These are phyloP conservation scores for Termitomyces sp. DNA, from an alignment of 768 basidiomycete genomes.

Conservation along the genomic window DNA sequence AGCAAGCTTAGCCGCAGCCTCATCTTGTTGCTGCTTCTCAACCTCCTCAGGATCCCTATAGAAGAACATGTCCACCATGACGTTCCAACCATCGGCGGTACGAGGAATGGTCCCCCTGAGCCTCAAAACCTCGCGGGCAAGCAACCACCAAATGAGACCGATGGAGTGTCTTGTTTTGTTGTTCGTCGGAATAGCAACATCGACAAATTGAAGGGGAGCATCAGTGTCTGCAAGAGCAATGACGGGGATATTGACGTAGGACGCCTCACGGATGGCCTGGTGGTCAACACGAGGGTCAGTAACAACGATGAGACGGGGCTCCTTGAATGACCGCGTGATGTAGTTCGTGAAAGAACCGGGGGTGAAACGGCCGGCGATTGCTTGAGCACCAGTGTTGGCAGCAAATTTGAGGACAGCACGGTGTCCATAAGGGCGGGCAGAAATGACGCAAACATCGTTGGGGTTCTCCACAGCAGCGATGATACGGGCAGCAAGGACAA, in stretches of 20 bases:
- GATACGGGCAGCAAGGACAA: slow-evolving; percentile 95
- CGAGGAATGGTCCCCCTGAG: slow-evolving; percentile 92
- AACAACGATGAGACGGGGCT: slow-evolving; percentile 96
- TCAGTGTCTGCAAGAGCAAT: slow-evolving; percentile 99
- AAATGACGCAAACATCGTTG: slow-evolving; percentile 96
- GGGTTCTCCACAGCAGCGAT: slow-evolving; percentile 99
- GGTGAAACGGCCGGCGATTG: slow-evolving; percentile 99
- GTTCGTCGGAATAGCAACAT: slow-evolving; percentile 98
- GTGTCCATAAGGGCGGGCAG: slow-evolving; percentile 97
- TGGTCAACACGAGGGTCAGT: slow-evolving; percentile 99
- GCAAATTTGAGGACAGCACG: slow-evolving; percentile 99
- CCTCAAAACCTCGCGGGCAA: slow-evolving; percentile 95
- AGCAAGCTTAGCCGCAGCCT: slow-evolving; percentile 80
- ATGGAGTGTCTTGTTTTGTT: slow-evolving; percentile 99
- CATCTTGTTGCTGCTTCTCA: slow-evolving; percentile 95
- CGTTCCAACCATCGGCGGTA: slow-evolving; percentile 90
- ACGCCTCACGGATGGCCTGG: slow-evolving; percentile 99
- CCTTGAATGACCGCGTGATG: slow-evolving; percentile 99
- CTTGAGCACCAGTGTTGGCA: slow-evolving; percentile 96
- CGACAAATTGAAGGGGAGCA: slow-evolving; percentile 95
- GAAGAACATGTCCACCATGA: slow-evolving; percentile 99
- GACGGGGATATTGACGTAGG: slow-evolving; percentile 99
- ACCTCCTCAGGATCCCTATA: slow-evolving; percentile 99
- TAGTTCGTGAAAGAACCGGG: slow-evolving; percentile 99
- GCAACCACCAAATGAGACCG: slow-evolving; percentile 97